Percentiles rank a stretch among this genome's conserved stretches.
phyloP scores from a whole-genome alignment of 2,329 filamentous ascomycete species.

The Trichothecium roseum region DNA sequence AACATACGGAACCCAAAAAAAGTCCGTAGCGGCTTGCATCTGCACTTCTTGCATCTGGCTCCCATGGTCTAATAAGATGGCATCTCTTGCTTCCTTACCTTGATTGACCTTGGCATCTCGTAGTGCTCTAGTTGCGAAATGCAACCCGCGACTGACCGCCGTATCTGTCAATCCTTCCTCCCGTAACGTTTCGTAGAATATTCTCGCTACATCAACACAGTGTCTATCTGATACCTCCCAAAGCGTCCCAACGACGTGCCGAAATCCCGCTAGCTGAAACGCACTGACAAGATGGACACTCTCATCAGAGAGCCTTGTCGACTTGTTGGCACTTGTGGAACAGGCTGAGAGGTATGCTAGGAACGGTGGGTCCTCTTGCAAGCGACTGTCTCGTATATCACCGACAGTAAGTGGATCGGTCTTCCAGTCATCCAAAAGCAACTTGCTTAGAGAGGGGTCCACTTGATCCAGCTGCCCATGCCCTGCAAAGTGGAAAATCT shows the following conservation, averaged over 20 bases:
- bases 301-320: constrained; percentile 20
- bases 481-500: constrained; percentile 31
- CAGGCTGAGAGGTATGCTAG: constrained; percentile 29
- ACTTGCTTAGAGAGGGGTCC: constrained; percentile 6
- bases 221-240: too few species aligned
- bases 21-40: too few species aligned
- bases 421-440: constrained; percentile 7
- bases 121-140: too few species aligned
- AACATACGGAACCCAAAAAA: too few species aligned
- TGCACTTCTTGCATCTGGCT: too few species aligned
- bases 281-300: constrained; percentile 23
- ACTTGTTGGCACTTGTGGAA: constrained; percentile 14
- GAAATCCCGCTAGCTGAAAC: constrained; percentile 27
- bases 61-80: too few species aligned
- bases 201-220: too few species aligned
- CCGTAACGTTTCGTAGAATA: too few species aligned
- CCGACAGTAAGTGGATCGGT: constrained; percentile 6
- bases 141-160: too few species aligned
- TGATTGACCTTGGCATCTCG: too few species aligned
- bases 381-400: constrained; percentile 7
- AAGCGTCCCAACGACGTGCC: constrained; percentile 29
- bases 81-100: too few species aligned
- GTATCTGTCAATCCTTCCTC: too few species aligned
- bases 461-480: constrained; percentile 14
- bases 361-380: constrained; percentile 13